phyloP scores from a whole-genome alignment of 2,329 filamentous ascomycete genomes.

The Curvularia sp. region DNA sequence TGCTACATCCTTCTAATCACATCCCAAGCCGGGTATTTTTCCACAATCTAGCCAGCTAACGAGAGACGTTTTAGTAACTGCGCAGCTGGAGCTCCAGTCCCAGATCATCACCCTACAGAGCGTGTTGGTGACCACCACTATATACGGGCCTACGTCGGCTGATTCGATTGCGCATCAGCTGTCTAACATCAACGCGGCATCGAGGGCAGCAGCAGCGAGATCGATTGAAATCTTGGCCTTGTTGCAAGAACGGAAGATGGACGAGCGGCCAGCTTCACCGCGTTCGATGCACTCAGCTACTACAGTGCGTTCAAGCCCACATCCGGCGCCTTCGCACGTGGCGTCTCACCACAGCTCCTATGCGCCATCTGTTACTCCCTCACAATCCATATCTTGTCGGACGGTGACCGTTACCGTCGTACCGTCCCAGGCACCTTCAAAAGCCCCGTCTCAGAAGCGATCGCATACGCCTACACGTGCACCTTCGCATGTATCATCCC shows the following conservation, averaged over 20 bases:
- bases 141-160: constrained; percentile 46
- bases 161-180: constrained; percentile 46
- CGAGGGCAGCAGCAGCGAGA: constrained; percentile 37
- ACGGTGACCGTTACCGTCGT: background rate
- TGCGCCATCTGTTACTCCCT: constrained; percentile 7
- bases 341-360: constrained; percentile 2
- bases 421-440: constrained; percentile 5
- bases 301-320: constrained; percentile 12
- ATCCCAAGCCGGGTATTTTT: background rate
- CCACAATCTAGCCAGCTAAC: constrained; percentile 3
- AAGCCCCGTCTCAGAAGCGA: constrained; percentile 1
- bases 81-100: constrained; percentile 44
- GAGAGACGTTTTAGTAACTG: constrained; percentile 30
- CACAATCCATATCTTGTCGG: constrained; percentile 7
- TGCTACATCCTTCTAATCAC: background rate
- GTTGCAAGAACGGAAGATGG: constrained; percentile 37
- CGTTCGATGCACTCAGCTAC: constrained; percentile 27
- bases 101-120: constrained; percentile 48
- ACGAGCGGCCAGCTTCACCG: constrained; percentile 22
- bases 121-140: constrained; percentile 42
- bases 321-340: constrained; percentile 7
- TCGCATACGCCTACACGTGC: background rate
- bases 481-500: constrained; percentile 6
- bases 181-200: constrained; percentile 40
- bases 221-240: constrained; percentile 41